Evolutionary conservation across 805 yeast species (phyloP), one percentile per base, ranked within the genome.

Genomic region (Suhomyces tanzawaensis): DNA sequence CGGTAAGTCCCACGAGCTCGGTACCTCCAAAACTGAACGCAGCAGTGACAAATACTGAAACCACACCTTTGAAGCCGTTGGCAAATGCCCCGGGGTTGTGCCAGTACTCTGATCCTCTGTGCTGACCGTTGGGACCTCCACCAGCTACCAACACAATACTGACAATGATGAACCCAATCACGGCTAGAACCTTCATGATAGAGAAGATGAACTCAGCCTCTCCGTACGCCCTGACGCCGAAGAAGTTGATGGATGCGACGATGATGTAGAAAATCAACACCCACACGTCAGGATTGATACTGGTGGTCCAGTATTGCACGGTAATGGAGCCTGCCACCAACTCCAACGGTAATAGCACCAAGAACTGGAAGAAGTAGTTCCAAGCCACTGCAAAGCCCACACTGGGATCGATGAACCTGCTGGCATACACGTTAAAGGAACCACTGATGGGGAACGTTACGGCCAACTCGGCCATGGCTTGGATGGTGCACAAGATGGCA

Each of bases 241-340:
- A 62, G 55, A 75, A 60, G 46, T 77, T 77, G 38, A 76, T 72
- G 11, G 64, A 36, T 5, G 69, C 56, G 41, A 79, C 77, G 3
- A 70, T 55, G 1, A 60, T 64, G 58, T 72, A 76, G 47, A 76
- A 78, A 19, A 77, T 69, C 3, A 76, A 69, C 17, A 79, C 80
- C 80, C 81, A 79, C 4, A 78, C 82, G 37, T 76, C 83, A 0
- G 82, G 71, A 49, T 74, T 74, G n/a, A 72, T 70, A 15, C 51
- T 15, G 12, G 63, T 57, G 45, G 71, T 65, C 85, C 85, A 79
- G 54, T 74, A 79, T 44, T 63, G 56, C 36, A 79, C 70, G 9
- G 81, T 76, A 51, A 78, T 72, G 21, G 82, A 68, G 21, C 77
- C 77, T 17, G 82, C 82, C 19, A 78, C 79, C 47, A 79, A 58